A percentile compares a stretch with the other conserved stretches of the same genome.
phyloP scores from a whole-genome alignment of 495 filamentous ascomycete genomes.

The Bathelium albidoporum region DNA sequence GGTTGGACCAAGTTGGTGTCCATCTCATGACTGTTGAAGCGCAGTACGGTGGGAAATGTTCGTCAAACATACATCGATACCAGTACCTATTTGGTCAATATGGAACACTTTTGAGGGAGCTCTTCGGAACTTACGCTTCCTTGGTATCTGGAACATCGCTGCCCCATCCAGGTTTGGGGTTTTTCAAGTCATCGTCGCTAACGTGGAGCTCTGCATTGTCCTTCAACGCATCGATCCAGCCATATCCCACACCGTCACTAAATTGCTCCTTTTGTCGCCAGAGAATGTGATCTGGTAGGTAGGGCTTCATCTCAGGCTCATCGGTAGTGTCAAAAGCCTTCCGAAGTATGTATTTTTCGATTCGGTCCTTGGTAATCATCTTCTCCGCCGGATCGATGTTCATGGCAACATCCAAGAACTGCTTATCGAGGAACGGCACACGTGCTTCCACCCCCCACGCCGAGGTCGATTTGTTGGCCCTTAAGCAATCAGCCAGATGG shows the following conservation, averaged over 20 bases:
- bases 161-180: conserved; percentile 93
- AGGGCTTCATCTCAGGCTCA: conserved; percentile 65
- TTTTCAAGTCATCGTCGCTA: conserved; percentile 92
- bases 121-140: conserved; percentile 62
- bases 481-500: conserved; percentile 86
- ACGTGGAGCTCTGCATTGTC: conserved; percentile 81
- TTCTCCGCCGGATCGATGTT: conserved; percentile 88
- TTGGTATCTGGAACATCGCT: conserved; percentile 85
- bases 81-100: conserved; percentile 51
- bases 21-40: conserved; percentile 90
- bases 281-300: conserved; percentile 88
- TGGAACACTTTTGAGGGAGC: neutral
- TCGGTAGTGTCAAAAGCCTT: conserved; percentile 93
- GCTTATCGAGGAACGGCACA: conserved; percentile 94
- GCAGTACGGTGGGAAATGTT: conserved; percentile 89
- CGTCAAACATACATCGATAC: conserved; percentile 97
- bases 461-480: conserved; percentile 98
- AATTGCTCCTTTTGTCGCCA: conserved; percentile 99
- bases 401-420: conserved; percentile 88
- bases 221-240: conserved; percentile 96
- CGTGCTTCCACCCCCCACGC: conserved; percentile 98
- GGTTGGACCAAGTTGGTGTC: conserved; percentile 96
- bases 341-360: conserved; percentile 95
- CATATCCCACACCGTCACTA: conserved; percentile 94
- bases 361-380: conserved; percentile 80